Evolutionary conservation across 495 filamentous ascomycete genomes (phyloP).

Genomic region (Penicillium cinerascens): DNA sequence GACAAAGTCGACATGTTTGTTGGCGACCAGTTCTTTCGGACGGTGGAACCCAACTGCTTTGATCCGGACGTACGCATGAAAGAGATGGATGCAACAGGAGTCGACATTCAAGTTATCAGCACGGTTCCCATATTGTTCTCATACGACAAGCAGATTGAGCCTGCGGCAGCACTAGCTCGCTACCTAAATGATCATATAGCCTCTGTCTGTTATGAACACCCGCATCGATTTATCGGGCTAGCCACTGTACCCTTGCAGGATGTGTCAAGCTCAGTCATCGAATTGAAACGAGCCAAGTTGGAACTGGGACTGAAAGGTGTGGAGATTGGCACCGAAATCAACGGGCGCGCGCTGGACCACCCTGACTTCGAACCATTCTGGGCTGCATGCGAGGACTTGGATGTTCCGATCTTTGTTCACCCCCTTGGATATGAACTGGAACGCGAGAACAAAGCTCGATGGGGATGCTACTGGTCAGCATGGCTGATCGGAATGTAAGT

Average conservation of each 20-base stretch:
- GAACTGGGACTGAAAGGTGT: conserved; percentile 15
- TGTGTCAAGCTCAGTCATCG: conserved; percentile 6
- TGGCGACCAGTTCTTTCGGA: conserved; percentile 19
- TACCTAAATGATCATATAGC: conserved; percentile 21
- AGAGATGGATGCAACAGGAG: conserved; percentile 18
- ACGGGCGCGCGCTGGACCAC: conserved; percentile 7
- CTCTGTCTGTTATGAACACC: conserved; percentile 11
- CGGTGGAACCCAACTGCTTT: conserved; percentile 19
- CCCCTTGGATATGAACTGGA: conserved; percentile 18
- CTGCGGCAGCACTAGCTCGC: conserved; percentile 5
- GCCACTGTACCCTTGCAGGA: conserved; percentile 22
- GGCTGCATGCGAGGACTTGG: conserved; percentile 16
- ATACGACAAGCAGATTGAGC: conserved; percentile 18
- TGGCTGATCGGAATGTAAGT: conserved; percentile 21
- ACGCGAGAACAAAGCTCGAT: conserved; percentile 15
- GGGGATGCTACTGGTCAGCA: conserved; percentile 19
- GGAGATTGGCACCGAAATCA: conserved; percentile 19
- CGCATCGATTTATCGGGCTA: conserved; percentile 15
- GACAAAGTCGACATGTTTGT: conserved; percentile 20
- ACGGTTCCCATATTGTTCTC: conserved; percentile 22
- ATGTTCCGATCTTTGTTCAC: conserved; percentile 19
- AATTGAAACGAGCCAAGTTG: conserved; percentile 13
- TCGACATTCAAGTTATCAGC: conserved; percentile 18
- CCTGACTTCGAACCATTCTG: conserved; percentile 15
- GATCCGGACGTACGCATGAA: conserved; percentile 13